phyloP scores from a whole-genome alignment of 805 yeast genomes.

The Candida hungchunana region DNA sequence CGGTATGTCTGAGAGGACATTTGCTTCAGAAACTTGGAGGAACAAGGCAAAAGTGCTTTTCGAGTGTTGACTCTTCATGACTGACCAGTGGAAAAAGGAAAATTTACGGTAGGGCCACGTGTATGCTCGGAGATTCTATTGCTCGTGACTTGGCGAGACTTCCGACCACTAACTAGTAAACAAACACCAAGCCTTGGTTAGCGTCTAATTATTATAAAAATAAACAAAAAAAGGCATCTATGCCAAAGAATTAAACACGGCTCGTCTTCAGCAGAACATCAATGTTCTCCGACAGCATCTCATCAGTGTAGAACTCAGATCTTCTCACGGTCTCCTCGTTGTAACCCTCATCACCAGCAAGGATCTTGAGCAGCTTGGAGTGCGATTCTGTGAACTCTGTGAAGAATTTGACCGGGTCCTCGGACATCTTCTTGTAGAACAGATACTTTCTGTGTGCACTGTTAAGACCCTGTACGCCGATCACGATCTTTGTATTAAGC shows the following conservation, averaged over 20 bases:
- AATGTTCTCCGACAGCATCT: conserved; percentile 72
- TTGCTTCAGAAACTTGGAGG: neutral
- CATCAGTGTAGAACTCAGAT: conserved; percentile 73
- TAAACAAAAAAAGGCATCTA: too few species aligned
- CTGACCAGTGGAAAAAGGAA: neutral
- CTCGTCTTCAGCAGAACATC: conserved; percentile 65
- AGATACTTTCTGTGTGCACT: conserved; percentile 60
- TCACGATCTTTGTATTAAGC: conserved; percentile 29
- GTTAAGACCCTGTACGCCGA: conserved; percentile 48
- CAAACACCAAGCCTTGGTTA: too few species aligned
- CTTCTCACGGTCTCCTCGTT: conserved; percentile 86
- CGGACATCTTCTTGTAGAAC: conserved; percentile 69
- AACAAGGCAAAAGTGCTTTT: neutral
- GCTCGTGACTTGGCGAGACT: too few species aligned
- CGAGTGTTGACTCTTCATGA: conserved; percentile 1
- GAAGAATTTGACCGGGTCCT: conserved; percentile 75
- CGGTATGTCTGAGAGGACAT: conserved; percentile 58
- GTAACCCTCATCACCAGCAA: conserved; percentile 86
- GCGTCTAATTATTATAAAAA: too few species aligned
- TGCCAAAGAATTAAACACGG: conserved; percentile 10
- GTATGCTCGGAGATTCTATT: neutral
- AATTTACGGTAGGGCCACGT: conserved; percentile 1
- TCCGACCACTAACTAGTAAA: too few species aligned
- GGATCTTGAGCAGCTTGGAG: conserved; percentile 76
- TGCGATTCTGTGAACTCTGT: conserved; percentile 75